These are phyloP conservation scores for Globisporangium perplexum DNA, from an alignment of 352 stramenopile species.

Conservation along the genomic window DNA sequence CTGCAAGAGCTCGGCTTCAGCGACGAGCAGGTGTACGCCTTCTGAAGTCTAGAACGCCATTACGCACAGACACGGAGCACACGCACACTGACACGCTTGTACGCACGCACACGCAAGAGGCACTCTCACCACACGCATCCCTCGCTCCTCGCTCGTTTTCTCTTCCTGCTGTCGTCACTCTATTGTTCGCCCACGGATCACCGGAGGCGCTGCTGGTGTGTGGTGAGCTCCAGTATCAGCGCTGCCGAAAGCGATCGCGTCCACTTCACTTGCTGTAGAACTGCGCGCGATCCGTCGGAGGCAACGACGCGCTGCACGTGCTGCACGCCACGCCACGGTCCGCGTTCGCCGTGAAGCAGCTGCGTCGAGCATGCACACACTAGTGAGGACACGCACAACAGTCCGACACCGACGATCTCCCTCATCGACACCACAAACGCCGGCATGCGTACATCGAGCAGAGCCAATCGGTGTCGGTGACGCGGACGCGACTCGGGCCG, in stretches of 20 bases:
- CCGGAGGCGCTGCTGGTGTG: too few relatives aligned
- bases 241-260: neutral
- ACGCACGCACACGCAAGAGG: neutral
- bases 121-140: neutral
- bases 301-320: constrained; percentile 33
- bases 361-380: constrained; percentile 15
- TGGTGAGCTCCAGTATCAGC: too few relatives aligned
- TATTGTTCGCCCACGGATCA: neutral
- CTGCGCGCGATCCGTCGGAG: constrained; percentile 13
- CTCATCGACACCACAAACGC: too few relatives aligned
- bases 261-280: constrained; percentile 10
- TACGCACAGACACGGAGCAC: constrained; percentile 1
- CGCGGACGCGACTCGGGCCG: constrained; percentile 36
- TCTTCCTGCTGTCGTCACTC: neutral
- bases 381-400: neutral
- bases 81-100: neutral
- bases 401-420: too few relatives aligned
- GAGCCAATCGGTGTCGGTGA: constrained; percentile 46
- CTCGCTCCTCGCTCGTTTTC: neutral
- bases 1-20: constrained; percentile 44
- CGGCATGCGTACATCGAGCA: constrained; percentile 51
- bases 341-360: constrained; percentile 50
- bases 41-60: constrained; percentile 21
- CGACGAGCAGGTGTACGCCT: constrained; percentile 56
- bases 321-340: constrained; percentile 27